phyloP scores from a whole-genome alignment of 768 basidiomycete species.

The Phylloporus arenicola region DNA sequence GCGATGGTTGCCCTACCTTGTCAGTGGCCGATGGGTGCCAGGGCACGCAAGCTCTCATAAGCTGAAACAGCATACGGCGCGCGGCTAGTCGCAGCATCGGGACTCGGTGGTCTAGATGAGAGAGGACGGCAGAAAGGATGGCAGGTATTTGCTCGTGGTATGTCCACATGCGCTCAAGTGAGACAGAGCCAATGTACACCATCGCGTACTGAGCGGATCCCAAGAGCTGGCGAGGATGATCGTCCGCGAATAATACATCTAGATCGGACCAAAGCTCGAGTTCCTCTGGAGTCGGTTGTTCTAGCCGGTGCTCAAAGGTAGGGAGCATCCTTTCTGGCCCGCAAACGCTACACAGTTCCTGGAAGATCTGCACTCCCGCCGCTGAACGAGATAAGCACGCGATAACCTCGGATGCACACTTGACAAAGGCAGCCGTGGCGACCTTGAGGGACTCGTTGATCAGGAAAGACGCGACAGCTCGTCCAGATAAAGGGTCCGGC shows the following conservation, averaged over 20 bases:
- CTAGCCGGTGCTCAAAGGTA: slow-evolving; percentile 64
- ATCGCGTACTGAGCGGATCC: slow-evolving; percentile 87
- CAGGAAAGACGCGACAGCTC: slow-evolving; percentile 75
- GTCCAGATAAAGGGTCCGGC: slow-evolving; percentile 67
- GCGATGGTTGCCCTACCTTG: slow-evolving; percentile 43
- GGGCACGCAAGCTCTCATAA: slow-evolving; percentile 76
- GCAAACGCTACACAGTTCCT: slow-evolving; percentile 79
- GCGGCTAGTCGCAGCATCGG: slow-evolving; percentile 65
- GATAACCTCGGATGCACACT: slow-evolving; percentile 74
- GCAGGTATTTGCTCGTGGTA: slow-evolving; percentile 61
- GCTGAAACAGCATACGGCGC: slow-evolving; percentile 77
- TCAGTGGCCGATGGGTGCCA: slow-evolving; percentile 72
- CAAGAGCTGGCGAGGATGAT: slow-evolving; percentile 62
- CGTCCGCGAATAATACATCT: slow-evolving; percentile 63
- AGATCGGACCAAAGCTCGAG: slow-evolving; percentile 77
- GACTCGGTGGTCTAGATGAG: slow-evolving; percentile 75
- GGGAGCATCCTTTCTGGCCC: slow-evolving; percentile 83
- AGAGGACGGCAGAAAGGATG: slow-evolving; percentile 74
- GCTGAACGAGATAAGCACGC: slow-evolving; percentile 78
- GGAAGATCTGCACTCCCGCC: slow-evolving; percentile 67
- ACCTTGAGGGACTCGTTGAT: slow-evolving; percentile 85
- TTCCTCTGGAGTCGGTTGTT: slow-evolving; percentile 55
- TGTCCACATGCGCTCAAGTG: slow-evolving; percentile 74
- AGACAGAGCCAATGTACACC: slow-evolving; percentile 74
- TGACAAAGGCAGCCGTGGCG: slow-evolving; percentile 70